Percentiles rank a stretch among this genome's conserved stretches.
These are phyloP conservation scores for Hemisphaericaspora xylanilytica DNA, from an alignment of 1,139 yeast species.

Conservation along the genomic window DNA sequence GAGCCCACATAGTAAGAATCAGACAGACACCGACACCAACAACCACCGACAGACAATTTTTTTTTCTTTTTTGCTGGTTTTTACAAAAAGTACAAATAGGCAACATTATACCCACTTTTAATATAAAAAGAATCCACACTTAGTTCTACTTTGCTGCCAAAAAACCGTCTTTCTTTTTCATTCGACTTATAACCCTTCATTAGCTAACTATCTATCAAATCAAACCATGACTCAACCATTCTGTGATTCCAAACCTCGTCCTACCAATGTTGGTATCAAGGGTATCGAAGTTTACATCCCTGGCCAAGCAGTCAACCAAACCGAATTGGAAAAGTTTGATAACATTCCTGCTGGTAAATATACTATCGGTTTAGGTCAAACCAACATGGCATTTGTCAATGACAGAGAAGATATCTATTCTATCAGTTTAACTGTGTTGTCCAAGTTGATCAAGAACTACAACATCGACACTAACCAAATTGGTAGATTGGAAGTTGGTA, in stretches of 20 bases:
- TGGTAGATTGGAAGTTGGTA: constrained; percentile 98
- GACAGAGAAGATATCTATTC: constrained; percentile 98
- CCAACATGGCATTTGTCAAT: constrained; percentile 95
- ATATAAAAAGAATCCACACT: no score
- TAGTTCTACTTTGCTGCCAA: no score
- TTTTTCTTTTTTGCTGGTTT: no score
- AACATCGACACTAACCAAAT: constrained; percentile 74
- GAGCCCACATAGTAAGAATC: no score
- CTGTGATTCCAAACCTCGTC: constrained; percentile 10
- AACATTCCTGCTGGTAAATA: constrained; percentile 92
- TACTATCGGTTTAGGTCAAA: constrained; percentile 98
- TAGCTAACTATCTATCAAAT: not conserved
- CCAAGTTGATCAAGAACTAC: constrained; percentile 75
- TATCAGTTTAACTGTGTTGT: constrained; percentile 77
- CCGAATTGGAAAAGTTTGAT: constrained; percentile 80
- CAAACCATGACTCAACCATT: constrained; percentile 13
- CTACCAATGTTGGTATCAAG: constrained; percentile 85
- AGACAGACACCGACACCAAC: no score
- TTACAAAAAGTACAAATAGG: not conserved
- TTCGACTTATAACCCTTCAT: not conserved
- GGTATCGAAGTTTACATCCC: constrained; percentile 94
- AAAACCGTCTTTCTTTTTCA: not conserved
- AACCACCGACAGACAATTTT: no score
- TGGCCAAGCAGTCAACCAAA: constrained; percentile 76
- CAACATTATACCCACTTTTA: no score